Percentiles rank a stretch among this genome's conserved stretches.
These are phyloP conservation scores for Nicotiana undulata DNA, from an alignment of 257 asterid genomes.

Conservation along the genomic window DNA sequence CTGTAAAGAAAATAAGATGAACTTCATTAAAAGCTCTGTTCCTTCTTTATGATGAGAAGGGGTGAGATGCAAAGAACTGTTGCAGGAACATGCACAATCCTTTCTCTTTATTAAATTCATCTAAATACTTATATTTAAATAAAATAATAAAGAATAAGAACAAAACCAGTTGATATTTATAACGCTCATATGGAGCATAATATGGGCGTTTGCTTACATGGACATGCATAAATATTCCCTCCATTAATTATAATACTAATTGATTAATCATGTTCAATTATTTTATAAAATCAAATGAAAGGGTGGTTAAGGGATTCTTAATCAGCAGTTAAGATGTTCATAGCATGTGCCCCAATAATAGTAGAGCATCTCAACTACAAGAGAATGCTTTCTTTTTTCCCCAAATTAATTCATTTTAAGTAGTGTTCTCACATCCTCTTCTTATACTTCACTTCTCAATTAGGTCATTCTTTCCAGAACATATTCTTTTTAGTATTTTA, in stretches of 20 bases:
- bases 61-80: slow-evolving; percentile 17
- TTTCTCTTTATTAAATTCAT: neutral
- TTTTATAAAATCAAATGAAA: neutral
- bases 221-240: neutral
- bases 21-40: slow-evolving; percentile 1
- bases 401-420: neutral
- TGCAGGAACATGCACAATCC: slow-evolving; percentile 9
- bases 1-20: neutral
- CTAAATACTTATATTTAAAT: neutral
- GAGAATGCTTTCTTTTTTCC: neutral
- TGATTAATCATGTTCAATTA: neutral
- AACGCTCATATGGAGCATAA: neutral
- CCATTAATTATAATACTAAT: neutral
- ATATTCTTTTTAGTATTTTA: rapidly evolving
- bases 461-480: neutral
- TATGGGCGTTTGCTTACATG: neutral
- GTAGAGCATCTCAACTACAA: slow-evolving; percentile 26
- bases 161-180: neutral
- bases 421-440: neutral
- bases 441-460: neutral
- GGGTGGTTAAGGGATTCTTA: slow-evolving; percentile 13
- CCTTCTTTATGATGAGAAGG: neutral
- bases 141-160: neutral
- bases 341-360: slow-evolving; percentile 30
- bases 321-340: slow-evolving; percentile 19